Percentiles rank a stretch among this genome's conserved stretches.
Evolutionary conservation across 2,329 filamentous ascomycete species (phyloP).

Genomic region (Fusarium marasasianum): DNA sequence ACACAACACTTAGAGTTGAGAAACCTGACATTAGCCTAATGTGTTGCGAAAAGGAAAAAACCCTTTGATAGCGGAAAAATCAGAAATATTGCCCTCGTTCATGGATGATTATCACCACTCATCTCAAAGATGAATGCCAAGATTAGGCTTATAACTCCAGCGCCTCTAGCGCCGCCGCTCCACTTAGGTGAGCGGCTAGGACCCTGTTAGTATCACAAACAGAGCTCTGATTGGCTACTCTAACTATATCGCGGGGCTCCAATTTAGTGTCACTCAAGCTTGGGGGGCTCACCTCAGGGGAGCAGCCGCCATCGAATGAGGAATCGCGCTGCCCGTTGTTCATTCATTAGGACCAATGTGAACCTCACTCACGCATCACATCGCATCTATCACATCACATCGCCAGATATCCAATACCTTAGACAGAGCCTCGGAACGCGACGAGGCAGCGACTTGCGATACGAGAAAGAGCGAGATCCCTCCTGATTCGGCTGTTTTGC

Average conservation of each 20-base stretch:
- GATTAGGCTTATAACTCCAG: slow-evolving; percentile 30
- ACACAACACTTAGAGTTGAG: neutral
- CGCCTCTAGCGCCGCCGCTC: slow-evolving; percentile 31
- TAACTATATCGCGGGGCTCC: slow-evolving; percentile 33
- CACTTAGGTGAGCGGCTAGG: slow-evolving; percentile 40
- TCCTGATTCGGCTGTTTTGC: slow-evolving; percentile 12
- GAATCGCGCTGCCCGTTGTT: slow-evolving; percentile 33
- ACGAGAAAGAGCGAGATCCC: slow-evolving; percentile 9
- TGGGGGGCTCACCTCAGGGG: slow-evolving; percentile 39
- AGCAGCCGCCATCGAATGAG: slow-evolving; percentile 40
- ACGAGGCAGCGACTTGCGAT: slow-evolving; percentile 7
- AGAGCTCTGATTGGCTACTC: slow-evolving; percentile 25
- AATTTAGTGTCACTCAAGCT: slow-evolving; percentile 41
- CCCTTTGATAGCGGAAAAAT: neutral
- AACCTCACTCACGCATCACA: slow-evolving; percentile 38
- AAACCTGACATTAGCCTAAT: neutral
- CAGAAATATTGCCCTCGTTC: neutral
- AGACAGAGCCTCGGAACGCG: slow-evolving; percentile 29
- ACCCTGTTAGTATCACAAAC: slow-evolving; percentile 10
- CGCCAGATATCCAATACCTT: slow-evolving; percentile 15
- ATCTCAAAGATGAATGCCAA: slow-evolving; percentile 25
- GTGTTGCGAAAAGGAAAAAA: neutral
- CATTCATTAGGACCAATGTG: slow-evolving; percentile 24
- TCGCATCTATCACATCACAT: slow-evolving; percentile 29
- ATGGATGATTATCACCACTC: slow-evolving; percentile 4